phyloP scores from a whole-genome alignment of 164 flowering plant species.

The Vitis riparia region DNA sequence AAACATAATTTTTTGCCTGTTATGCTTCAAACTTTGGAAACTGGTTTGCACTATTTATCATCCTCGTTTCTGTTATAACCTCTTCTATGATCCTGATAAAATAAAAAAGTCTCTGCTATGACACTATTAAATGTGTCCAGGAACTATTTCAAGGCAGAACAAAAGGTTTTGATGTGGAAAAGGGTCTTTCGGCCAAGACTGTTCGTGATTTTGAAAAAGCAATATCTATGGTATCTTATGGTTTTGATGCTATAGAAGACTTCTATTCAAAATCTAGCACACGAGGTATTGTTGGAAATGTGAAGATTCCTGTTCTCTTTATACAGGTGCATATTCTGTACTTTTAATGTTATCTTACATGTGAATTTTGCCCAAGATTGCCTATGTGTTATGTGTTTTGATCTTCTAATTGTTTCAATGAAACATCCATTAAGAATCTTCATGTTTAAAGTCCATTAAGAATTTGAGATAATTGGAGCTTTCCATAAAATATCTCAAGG shows the following conservation, averaged over 20 bases:
- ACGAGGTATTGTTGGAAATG: conserved; percentile 49
- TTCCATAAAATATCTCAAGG: not conserved
- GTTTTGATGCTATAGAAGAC: conserved; percentile 68
- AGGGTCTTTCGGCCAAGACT: conserved; percentile 66
- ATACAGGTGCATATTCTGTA: conserved; percentile 65
- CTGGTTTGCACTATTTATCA: not conserved
- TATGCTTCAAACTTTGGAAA: not conserved
- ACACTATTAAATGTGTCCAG: conserved; percentile 30
- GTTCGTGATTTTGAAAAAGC: conserved; percentile 83
- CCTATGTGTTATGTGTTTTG: not conserved
- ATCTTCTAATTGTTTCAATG: too few species aligned
- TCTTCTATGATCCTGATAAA: too few species aligned
- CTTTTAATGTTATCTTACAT: conserved; percentile 6
- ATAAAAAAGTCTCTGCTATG: not conserved
- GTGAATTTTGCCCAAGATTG: not conserved
- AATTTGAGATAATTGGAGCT: not conserved
- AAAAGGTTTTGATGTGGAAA: conserved; percentile 78
- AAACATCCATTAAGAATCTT: too few species aligned
- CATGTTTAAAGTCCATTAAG: not conserved
- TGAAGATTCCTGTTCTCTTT: conserved; percentile 89
- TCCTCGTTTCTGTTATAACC: too few species aligned
- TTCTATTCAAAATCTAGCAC: conserved; percentile 84
- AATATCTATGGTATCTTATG: conserved; percentile 85
- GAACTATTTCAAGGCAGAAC: conserved; percentile 84
- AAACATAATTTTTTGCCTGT: not conserved